Conservation (phyloP, 2,329 filamentous ascomycete species). For the Parascedosporium putredinis region DNA sequence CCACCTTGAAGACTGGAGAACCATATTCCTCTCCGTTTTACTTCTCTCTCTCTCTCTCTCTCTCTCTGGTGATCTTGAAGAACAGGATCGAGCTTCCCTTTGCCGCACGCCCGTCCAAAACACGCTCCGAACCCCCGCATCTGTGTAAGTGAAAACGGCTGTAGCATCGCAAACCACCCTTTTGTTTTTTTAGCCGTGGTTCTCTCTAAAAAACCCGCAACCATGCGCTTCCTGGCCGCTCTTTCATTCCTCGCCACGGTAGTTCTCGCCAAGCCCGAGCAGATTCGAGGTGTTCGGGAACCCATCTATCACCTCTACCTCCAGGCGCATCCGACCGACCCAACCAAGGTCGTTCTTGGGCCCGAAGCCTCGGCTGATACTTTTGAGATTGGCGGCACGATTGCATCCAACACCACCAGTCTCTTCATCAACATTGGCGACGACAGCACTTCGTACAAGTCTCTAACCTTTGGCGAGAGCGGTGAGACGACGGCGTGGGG, state of each 20-base stretch:
- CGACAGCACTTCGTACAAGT: slow-evolving; percentile 38
- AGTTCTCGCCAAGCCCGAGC: slow-evolving; percentile 30
- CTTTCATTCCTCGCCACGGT: slow-evolving; percentile 5
- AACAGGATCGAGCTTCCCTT: too few relatives aligned
- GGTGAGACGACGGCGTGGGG: slow-evolving; percentile 37
- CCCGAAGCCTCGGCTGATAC: slow-evolving; percentile 37
- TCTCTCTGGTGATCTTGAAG: too few relatives aligned
- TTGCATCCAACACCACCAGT: slow-evolving; percentile 37
- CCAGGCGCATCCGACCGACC: slow-evolving; percentile 32
- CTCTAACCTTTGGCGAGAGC: slow-evolving; percentile 32
- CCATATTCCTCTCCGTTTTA: too few relatives aligned
- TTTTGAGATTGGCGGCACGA: slow-evolving; percentile 37
- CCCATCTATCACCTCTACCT: slow-evolving; percentile 44
- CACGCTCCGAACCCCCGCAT: too few relatives aligned
- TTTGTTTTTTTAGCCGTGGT: too few relatives aligned
- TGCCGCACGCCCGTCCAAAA: too few relatives aligned
- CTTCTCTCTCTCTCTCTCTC: background rate
- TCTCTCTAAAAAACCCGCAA: background rate
- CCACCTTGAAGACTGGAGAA: background rate
- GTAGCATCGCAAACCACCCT: too few relatives aligned
- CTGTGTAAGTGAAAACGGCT: background rate
- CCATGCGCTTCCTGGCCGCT: slow-evolving; percentile 10
- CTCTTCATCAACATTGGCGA: slow-evolving; percentile 36
- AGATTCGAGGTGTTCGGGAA: slow-evolving; percentile 36
- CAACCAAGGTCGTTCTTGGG: slow-evolving; percentile 35